A percentile compares a stretch with the other conserved stretches of the same genome.
These are phyloP conservation scores for Puya raimondii DNA, from an alignment of 176 grass and related monocot genomes.

Conservation along the genomic window DNA sequence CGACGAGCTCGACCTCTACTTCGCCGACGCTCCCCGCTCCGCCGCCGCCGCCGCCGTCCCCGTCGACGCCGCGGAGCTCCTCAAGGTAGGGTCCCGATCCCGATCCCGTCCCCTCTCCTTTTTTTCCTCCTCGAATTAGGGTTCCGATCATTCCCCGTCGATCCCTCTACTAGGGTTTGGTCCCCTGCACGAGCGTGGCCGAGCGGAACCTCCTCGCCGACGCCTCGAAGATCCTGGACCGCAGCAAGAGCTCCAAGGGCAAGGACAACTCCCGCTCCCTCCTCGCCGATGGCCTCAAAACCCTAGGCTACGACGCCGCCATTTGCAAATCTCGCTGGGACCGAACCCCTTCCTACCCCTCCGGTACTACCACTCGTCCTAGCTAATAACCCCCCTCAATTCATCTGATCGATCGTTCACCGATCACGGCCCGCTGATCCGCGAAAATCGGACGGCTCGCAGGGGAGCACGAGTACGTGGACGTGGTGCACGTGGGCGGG, in stretches of 20 bases:
- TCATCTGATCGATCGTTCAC: background rate
- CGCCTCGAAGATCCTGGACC: slow-evolving; percentile 47
- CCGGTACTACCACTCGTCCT: slow-evolving; percentile 21
- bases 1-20: slow-evolving; percentile 56
- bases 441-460: background rate
- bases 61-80: slow-evolving; percentile 42
- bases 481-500: slow-evolving; percentile 38
- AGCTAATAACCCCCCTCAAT: background rate
- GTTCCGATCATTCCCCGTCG: background rate
- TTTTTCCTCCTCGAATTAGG: background rate
- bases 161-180: slow-evolving; percentile 35
- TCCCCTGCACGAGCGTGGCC: slow-evolving; percentile 49
- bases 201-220: slow-evolving; percentile 92
- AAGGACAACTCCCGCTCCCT: slow-evolving; percentile 46
- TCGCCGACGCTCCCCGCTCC: slow-evolving; percentile 16
- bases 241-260: slow-evolving; percentile 32
- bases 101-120: background rate
- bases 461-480: slow-evolving; percentile 56
- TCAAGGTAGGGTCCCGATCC: slow-evolving; percentile 39
- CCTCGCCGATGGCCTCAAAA: slow-evolving; percentile 58
- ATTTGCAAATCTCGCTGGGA: slow-evolving; percentile 83
- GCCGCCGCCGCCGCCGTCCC: background rate
- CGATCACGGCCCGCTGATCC: background rate
- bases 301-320: slow-evolving; percentile 69
- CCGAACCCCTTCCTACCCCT: slow-evolving; percentile 46